Base-by-base conservation (phyloP, 352 stramenopile species). In the Phytophthora pini region DNA sequence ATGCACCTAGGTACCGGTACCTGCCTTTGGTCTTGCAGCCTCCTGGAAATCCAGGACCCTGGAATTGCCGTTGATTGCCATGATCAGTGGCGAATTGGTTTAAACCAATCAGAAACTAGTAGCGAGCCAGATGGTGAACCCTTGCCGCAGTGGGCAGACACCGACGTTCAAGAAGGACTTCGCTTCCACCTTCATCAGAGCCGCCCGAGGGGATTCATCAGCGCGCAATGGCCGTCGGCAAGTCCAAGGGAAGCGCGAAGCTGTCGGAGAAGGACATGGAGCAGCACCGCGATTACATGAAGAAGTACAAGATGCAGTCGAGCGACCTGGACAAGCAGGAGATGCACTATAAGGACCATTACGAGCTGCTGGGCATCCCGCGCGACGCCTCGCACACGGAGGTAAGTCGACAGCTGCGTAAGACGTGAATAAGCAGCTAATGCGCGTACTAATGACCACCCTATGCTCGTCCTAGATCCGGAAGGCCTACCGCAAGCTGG, bases 201-300 rank as follows among this genome's bases (percentile, higher is more conserved):
- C n/a, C 41, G 12, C 26, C 26, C 40, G 9, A 40, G 11, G 17
- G 27, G 39, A n/a, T 27, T 5, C 12, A 49, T 24, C 5, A 24
- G 22, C 22, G 32, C 48, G 10, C 29, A 9, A 62, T 54, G 39
- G 41, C 29, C 36, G 65, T 72, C 27, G 48, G 48, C 17, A 71
- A 68, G 45, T 24, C 46, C 44, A 72, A 63, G 51, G 54, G 17
- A 36, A 48, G 48, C 54, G 53, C 24, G 12, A 79, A 79, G 40
- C 51, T 82, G 34, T 75, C 73, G 52, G 82, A 87, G 27, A 92
- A 93, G 64, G 81, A 93, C 63, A 90, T 95, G 82, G 73, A 90
- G 57, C 71, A 88, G 39, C 87, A 95, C 52, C 87, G 87, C 38
- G 82, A 91, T 76, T 95, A 95, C 74, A 95, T 95, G 87, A 92